Evolutionary conservation across 2,329 filamentous ascomycete species (phyloP).

Genomic region (Cephalotrichum gorgonifer): DNA sequence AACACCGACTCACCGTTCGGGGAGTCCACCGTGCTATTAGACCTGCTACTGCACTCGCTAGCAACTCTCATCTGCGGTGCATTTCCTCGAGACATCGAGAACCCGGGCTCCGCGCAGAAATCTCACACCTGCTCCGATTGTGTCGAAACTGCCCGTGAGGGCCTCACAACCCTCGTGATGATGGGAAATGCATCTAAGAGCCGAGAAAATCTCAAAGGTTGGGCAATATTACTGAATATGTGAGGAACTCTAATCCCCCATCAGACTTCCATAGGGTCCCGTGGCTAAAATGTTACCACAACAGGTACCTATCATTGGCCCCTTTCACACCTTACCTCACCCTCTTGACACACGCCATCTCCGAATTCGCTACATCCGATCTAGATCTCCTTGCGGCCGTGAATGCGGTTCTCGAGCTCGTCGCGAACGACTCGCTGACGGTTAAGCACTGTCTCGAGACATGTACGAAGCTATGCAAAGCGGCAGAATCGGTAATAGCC

Average conservation of each 20-base stretch:
- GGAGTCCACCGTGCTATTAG: not conserved
- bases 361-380: not conserved
- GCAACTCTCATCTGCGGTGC: not conserved
- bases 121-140: not conserved
- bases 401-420: not conserved
- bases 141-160: not conserved
- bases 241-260: not conserved
- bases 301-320: not conserved
- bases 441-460: not conserved
- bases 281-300: not conserved
- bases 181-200: not conserved
- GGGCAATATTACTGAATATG: not conserved
- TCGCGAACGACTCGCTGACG: not conserved
- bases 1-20: not conserved
- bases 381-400: not conserved
- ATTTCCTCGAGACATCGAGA: not conserved
- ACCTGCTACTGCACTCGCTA: not conserved
- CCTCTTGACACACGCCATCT: not conserved
- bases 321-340: not conserved
- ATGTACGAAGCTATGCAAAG: not conserved
- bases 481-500: not conserved
- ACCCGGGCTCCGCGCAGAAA: not conserved
- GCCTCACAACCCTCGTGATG: not conserved
- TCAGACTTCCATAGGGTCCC: not conserved
- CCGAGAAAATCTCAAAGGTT: not conserved